These are phyloP conservation scores for Rhynchospora tenuis DNA, from an alignment of 176 grass and related monocot species.

Conservation along the genomic window DNA sequence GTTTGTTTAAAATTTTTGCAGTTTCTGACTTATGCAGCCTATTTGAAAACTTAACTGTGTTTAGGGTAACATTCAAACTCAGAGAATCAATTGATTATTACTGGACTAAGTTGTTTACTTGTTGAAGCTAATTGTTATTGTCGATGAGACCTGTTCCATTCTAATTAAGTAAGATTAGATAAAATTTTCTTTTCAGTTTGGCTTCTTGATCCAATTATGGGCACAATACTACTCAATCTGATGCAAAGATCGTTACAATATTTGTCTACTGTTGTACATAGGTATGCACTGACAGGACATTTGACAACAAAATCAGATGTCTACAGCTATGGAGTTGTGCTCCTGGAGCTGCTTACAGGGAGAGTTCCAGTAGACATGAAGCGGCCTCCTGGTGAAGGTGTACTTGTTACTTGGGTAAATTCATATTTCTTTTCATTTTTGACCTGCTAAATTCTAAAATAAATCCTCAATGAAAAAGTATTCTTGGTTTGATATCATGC, in stretches of 20 bases:
- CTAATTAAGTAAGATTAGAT: not conserved
- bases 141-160: not conserved
- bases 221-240: not conserved
- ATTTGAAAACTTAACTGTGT: not conserved
- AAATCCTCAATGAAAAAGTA: not conserved
- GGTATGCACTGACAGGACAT: conserved; percentile 87
- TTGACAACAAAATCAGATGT: conserved; percentile 99
- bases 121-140: not conserved
- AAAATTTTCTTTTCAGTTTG: not conserved
- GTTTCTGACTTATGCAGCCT: not conserved
- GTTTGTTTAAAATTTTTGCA: not conserved
- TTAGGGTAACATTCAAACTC: not conserved
- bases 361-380: conserved; percentile 93
- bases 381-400: conserved; percentile 76
- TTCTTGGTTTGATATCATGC: not conserved
- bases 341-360: conserved; percentile 94
- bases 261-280: conserved; percentile 22
- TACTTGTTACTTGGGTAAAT: conserved; percentile 86
- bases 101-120: not conserved
- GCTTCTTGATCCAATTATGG: not conserved
- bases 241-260: not conserved
- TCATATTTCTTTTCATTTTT: conserved; percentile 1
- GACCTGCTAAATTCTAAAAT: not conserved
- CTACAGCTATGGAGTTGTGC: conserved; percentile 91
- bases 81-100: not conserved